Percentiles rank a stretch among this genome's conserved stretches.
These are phyloP conservation scores for Mycena kentingensis DNA, from an alignment of 768 basidiomycete genomes.

Conservation along the genomic window DNA sequence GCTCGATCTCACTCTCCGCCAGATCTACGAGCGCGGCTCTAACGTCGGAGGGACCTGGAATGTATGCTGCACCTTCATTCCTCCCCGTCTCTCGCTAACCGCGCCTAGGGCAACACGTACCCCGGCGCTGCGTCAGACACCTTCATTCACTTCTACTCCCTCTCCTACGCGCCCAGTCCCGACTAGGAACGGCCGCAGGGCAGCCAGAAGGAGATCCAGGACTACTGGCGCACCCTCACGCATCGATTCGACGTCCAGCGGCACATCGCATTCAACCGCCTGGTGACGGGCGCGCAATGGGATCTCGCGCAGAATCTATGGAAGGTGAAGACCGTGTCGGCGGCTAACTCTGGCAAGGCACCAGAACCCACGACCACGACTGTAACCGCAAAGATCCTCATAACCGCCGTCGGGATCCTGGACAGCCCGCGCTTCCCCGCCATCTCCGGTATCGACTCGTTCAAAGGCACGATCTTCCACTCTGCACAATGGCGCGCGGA, in stretches of 20 bases:
- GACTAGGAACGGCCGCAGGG: constrained; percentile 46
- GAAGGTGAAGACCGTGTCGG: constrained; percentile 30
- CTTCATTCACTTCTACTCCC: constrained; percentile 42
- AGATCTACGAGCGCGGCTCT: constrained; percentile 50
- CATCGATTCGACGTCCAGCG: constrained; percentile 44
- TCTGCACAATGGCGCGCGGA: constrained; percentile 50
- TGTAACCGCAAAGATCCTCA: constrained; percentile 50
- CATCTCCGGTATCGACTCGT: constrained; percentile 38
- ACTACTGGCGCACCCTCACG: constrained; percentile 43
- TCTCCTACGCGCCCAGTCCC: constrained; percentile 47
- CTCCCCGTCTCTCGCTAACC: neutral
- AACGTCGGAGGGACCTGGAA: constrained; percentile 57
- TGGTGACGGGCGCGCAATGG: constrained; percentile 51
- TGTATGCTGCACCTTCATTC: constrained; percentile 31
- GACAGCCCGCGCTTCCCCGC: constrained; percentile 44
- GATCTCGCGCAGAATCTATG: constrained; percentile 35
- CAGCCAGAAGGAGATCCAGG: constrained; percentile 43
- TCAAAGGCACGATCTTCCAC: constrained; percentile 55
- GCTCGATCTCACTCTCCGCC: neutral
- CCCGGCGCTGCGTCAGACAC: constrained; percentile 45
- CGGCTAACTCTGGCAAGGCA: constrained; percentile 14
- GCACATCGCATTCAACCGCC: constrained; percentile 44
- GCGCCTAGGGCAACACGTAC: constrained; percentile 36
- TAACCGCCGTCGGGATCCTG: constrained; percentile 53
- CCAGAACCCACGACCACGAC: neutral